These are phyloP conservation scores for Coprinellus micaceus DNA, from an alignment of 768 basidiomycete genomes.

Conservation along the genomic window DNA sequence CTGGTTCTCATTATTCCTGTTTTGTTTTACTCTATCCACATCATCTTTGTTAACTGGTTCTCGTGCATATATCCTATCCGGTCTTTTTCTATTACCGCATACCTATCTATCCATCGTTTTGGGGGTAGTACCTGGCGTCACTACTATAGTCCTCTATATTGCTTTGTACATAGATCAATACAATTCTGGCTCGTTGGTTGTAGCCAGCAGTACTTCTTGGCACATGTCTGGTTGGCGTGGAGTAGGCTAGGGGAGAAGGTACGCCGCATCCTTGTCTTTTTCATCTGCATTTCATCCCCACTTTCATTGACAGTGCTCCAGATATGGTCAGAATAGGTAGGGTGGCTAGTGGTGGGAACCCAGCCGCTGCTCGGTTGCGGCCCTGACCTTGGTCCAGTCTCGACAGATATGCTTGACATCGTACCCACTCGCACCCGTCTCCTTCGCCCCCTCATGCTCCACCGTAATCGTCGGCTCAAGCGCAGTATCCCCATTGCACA, in stretches of 20 bases:
- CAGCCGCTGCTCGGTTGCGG: conserved; percentile 2
- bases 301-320: no score
- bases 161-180: not conserved
- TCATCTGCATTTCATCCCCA: no score
- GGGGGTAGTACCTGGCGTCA: not conserved
- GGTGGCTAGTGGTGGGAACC: not conserved
- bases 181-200: not conserved
- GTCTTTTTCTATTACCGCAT: no score
- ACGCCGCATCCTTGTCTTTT: no score
- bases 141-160: not conserved
- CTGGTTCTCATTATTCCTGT: no score
- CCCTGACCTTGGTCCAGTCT: conserved; percentile 13
- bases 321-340: no score
- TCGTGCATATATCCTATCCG: no score
- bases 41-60: no score
- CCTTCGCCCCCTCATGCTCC: not conserved
- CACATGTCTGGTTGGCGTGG: not conserved
- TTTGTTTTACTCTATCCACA: no score
- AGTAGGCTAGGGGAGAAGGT: no score
- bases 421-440: conserved; percentile 9
- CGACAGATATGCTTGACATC: conserved; percentile 12
- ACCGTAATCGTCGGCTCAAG: conserved; percentile 9
- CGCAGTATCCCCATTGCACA: conserved; percentile 13
- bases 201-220: not conserved
- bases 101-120: no score